phyloP scores from a whole-genome alignment of 257 asterid genomes.

The Misopates orontium region DNA sequence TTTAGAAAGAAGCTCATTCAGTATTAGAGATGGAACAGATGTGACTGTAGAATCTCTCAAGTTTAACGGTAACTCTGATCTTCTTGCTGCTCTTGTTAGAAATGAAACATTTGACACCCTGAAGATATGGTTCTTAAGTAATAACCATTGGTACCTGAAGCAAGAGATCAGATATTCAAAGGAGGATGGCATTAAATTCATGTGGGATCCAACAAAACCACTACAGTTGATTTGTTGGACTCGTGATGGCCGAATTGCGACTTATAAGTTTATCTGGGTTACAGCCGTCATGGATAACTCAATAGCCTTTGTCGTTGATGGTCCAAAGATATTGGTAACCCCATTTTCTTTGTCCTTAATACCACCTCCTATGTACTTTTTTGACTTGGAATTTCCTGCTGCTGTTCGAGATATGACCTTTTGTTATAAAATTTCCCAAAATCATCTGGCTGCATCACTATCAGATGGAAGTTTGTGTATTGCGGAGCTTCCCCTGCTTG shows the following conservation, averaged over 20 bases:
- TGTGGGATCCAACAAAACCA: conserved; percentile 85
- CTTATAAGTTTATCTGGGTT: conserved; percentile 74
- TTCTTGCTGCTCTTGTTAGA: conserved; percentile 80
- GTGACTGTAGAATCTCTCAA: conserved; percentile 64
- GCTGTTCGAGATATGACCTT: conserved; percentile 59
- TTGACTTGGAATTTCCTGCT: conserved; percentile 62
- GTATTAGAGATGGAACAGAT: conserved; percentile 51
- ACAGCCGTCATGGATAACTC: conserved; percentile 81
- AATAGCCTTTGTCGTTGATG: conserved; percentile 84
- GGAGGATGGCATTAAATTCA: conserved; percentile 62
- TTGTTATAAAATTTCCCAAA: conserved; percentile 43
- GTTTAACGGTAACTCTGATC: conserved; percentile 91
- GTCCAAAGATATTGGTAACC: conserved; percentile 64
- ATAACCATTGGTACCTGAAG: conserved; percentile 91
- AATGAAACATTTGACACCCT: conserved; percentile 64
- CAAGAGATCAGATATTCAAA: conserved; percentile 76
- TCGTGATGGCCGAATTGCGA: conserved; percentile 56
- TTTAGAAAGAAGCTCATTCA: conserved; percentile 81
- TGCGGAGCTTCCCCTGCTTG: conserved; percentile 75
- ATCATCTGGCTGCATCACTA: conserved; percentile 69
- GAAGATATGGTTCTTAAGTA: conserved; percentile 81
- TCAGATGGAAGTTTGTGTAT: conserved; percentile 85
- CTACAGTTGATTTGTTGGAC: conserved; percentile 75
- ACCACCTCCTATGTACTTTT: conserved; percentile 89
- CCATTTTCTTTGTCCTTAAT: conserved; percentile 77